phyloP scores from a whole-genome alignment of 345 rosid species.

The Kandelia obovata region DNA sequence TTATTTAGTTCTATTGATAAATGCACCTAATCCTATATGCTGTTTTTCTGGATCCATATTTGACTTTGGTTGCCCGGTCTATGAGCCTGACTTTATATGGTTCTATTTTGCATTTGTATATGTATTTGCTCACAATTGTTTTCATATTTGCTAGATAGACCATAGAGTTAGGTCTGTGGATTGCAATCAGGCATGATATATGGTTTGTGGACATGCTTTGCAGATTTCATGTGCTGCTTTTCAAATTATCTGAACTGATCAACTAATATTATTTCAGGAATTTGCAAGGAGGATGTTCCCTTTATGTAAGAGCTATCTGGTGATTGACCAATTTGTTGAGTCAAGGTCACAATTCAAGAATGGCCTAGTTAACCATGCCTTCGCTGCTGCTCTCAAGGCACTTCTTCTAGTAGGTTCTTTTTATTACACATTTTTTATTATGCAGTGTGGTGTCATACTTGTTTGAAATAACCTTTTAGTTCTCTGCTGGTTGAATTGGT shows the following conservation, averaged over 20 bases:
- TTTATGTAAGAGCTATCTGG: slow-evolving; percentile 72
- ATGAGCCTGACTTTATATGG: too few species aligned
- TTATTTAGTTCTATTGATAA: too few species aligned
- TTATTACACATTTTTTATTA: slow-evolving; percentile 25
- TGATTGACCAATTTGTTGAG: slow-evolving; percentile 91
- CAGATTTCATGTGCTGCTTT: too few species aligned
- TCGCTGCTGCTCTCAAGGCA: slow-evolving; percentile 89
- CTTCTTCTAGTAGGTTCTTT: slow-evolving; percentile 75
- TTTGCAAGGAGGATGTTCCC: slow-evolving; percentile 77
- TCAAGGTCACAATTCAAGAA: slow-evolving; percentile 93
- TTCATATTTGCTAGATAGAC: too few species aligned
- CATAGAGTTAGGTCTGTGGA: too few species aligned
- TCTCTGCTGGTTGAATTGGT: neutral
- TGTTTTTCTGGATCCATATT: too few species aligned
- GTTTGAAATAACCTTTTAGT: neutral
- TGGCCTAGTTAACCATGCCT: slow-evolving; percentile 94
- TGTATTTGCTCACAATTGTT: too few species aligned
- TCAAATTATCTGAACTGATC: slow-evolving; percentile 15
- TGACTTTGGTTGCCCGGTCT: too few species aligned
- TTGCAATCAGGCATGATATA: too few species aligned
- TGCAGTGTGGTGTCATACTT: slow-evolving; percentile 19
- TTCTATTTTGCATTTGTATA: too few species aligned
- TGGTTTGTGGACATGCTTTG: too few species aligned
- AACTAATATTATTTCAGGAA: slow-evolving; percentile 55
- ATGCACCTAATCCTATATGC: too few species aligned